Base-by-base conservation (phyloP, 2,329 filamentous ascomycete species). In the Piedraia hortae region DNA sequence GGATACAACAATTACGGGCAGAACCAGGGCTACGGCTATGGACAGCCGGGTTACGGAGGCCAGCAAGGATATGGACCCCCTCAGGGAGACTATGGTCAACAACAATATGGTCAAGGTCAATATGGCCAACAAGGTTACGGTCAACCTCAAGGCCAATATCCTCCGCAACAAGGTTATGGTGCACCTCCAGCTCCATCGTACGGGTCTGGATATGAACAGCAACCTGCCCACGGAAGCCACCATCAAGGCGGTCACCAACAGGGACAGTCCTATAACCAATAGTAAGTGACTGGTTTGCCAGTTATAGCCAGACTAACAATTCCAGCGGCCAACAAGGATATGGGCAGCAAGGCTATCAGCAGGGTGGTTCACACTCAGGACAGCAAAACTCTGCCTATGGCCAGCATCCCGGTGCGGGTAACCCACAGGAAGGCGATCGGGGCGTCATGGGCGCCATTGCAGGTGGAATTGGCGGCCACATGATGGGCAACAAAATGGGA, bases 371-470 rank as follows among this genome's bases (percentile, higher is more conserved):
- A 43, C 45, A 44, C 28, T 28, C 37, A 7, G 33, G 35, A 20
- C 44, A 39, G 31, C 41, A 42, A 7, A 45, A 51, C 32, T 42
- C 42, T 14, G 37, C 37, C 31, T 28, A 31, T 5, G 21, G 27
- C 17, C 35, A 38, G 26, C 38, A 37, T 2, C 24, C 39, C 35
- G 38, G 38, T 35, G 51, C 51, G 7, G 46, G 45, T 28, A 42
- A 42, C 24, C 51, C 51, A 16, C 48, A 45, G 21, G 55, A 59
- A 21, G 56, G 51, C 21, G 60, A 65, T 28, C 54, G 61, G 25
- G 60, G 59, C 16, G 43, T 65, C 4, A 51, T 57, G 33, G 57
- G 61, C 20, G 53, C 59, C 3, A 39, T 63, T 3, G 54, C 53
- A 8, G 62, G 62, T 19, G 59, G 55, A 19, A 48, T 57, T 3